Conservation (phyloP, 495 filamentous ascomycete genomes). For the Bombardia bombarda region DNA sequence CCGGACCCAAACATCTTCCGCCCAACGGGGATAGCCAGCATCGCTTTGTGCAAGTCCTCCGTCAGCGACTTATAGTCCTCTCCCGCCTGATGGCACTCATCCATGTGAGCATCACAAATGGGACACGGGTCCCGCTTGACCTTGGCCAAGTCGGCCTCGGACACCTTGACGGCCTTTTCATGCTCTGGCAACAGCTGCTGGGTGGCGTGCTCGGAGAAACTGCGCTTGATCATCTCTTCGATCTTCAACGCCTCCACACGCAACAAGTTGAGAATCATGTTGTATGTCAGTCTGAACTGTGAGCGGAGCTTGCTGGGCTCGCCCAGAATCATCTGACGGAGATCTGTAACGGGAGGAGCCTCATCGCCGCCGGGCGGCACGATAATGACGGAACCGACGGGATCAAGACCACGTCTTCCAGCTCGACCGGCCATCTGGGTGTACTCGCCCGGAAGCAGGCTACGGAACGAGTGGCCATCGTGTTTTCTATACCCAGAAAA, state of each 20-base stretch:
- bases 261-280: conserved; percentile 96
- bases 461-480: conserved; percentile 83
- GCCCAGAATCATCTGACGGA: conserved; percentile 91
- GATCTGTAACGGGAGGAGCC: conserved; percentile 71
- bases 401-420: conserved; percentile 84
- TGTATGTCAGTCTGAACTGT: conserved; percentile 96
- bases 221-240: conserved; percentile 99
- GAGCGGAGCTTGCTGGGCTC: conserved; percentile 91
- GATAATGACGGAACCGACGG: conserved; percentile 88
- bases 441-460: conserved; percentile 90
- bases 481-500: conserved; percentile 97
- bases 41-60: conserved; percentile 59
- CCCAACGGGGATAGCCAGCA: conserved; percentile 68
- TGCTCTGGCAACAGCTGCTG: conserved; percentile 92
- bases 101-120: conserved; percentile 73
- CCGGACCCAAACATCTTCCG: conserved; percentile 66
- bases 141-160: conserved; percentile 82
- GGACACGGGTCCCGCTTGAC: conserved; percentile 78
- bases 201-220: conserved; percentile 97
- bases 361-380: conserved; percentile 71
- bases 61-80: conserved; percentile 71
- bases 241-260: conserved; percentile 96
- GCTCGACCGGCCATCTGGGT: conserved; percentile 98
- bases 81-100: conserved; percentile 68
- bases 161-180: conserved; percentile 87